Evolutionary conservation across 78 protist genomes (phyloP).

Genomic region (Emiliania huxleyi): DNA sequence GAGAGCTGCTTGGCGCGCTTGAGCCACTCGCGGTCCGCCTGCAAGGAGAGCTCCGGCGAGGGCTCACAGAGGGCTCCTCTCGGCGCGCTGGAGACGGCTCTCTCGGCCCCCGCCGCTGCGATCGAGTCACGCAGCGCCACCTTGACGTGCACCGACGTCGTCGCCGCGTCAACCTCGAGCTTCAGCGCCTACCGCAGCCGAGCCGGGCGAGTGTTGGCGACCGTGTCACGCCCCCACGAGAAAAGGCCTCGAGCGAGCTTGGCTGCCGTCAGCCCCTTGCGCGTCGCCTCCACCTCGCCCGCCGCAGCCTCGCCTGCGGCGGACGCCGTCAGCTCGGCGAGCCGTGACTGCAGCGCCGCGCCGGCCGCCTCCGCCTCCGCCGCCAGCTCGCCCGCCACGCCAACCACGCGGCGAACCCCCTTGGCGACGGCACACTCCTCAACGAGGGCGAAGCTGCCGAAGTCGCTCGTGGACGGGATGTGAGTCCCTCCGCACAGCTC

Average conservation of each 20-base stretch:
- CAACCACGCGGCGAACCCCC: conserved; percentile 86
- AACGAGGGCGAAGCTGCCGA: conserved; percentile 68
- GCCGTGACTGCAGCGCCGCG: not conserved
- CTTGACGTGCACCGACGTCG: not conserved
- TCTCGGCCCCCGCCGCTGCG: too few relatives aligned
- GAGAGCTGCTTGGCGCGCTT: not conserved
- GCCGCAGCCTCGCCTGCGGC: too few relatives aligned
- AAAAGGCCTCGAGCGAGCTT: not conserved
- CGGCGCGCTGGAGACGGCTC: too few relatives aligned
- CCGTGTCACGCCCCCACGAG: not conserved
- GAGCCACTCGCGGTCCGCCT: not conserved
- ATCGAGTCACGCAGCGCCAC: not conserved
- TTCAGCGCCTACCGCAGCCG: not conserved
- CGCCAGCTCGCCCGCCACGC: conserved; percentile 30
- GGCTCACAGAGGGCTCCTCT: too few relatives aligned
- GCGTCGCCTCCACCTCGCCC: too few relatives aligned
- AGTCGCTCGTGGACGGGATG: conserved; percentile 64
- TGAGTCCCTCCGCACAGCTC: conserved; percentile 94
- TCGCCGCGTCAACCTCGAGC: not conserved
- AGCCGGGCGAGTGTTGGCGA: too few relatives aligned
- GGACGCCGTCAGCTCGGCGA: not conserved
- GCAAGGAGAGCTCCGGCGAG: too few relatives aligned
- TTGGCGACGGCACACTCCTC: conserved; percentile 84
- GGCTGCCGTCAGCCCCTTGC: too few relatives aligned
- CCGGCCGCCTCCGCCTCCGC: not conserved